Conservation (phyloP, 2,329 filamentous ascomycete genomes). For the Cercospora sesami region DNA sequence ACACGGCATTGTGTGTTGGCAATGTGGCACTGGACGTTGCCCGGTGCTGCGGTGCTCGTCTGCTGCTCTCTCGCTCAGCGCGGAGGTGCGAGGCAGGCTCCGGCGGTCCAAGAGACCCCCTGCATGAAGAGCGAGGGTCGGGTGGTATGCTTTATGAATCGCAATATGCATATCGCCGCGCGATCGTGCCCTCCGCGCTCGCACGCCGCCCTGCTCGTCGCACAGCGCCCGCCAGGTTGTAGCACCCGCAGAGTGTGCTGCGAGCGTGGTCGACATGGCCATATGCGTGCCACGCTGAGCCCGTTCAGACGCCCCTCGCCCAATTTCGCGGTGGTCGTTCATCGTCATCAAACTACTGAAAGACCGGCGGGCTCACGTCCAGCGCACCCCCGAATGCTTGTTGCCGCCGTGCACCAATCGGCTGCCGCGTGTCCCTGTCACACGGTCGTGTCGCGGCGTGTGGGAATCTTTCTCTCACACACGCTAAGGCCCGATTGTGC, state of each 20-base stretch:
- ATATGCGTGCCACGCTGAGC: not conserved
- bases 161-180: slow-evolving; percentile 1
- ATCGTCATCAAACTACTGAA: slow-evolving; percentile 5
- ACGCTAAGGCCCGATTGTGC: slow-evolving; percentile 1
- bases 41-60: not conserved
- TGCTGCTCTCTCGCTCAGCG: not conserved
- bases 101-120: not conserved
- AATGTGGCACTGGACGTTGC: not conserved
- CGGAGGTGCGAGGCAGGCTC: not conserved
- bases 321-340: not conserved
- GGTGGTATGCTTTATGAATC: not conserved
- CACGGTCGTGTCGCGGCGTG: not conserved
- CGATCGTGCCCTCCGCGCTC: not conserved
- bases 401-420: not conserved
- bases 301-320: not conserved
- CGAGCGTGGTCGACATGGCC: not conserved
- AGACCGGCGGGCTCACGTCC: not conserved
- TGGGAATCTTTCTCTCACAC: slow-evolving; percentile 6
- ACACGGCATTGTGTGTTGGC: not conserved
- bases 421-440: not conserved
- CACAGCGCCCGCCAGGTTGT: not conserved
- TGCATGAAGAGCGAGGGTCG: slow-evolving; percentile 2
- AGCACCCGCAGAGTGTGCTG: not conserved
- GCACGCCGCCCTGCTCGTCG: not conserved
- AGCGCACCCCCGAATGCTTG: not conserved